Evolutionary conservation across 305 asterid species (phyloP).

Genomic region (Striga hermonthica): DNA sequence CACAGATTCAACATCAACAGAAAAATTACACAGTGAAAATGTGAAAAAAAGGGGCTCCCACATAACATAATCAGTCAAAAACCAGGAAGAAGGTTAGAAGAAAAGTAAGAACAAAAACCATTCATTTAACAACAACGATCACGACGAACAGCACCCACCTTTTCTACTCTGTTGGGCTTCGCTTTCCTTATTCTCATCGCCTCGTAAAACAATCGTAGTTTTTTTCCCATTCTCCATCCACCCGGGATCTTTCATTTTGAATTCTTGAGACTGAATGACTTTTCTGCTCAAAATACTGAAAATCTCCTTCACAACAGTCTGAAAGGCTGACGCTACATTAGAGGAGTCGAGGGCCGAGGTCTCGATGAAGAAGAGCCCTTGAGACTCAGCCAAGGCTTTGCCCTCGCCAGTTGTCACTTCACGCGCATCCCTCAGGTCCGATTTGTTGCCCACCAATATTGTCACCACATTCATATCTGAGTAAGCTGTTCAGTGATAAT

Average conservation of each 20-base stretch:
- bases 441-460: conserved; percentile 80
- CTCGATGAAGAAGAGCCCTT: conserved; percentile 77
- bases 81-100: conserved; percentile 6
- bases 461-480: conserved; percentile 93
- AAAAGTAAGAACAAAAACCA: not conserved
- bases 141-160: conserved; percentile 69
- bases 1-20: conserved; percentile 15
- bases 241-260: conserved; percentile 54
- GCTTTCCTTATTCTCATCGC: conserved; percentile 42
- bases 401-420: conserved; percentile 82
- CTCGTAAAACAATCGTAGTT: conserved; percentile 56
- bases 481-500: conserved; percentile 53
- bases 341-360: conserved; percentile 89
- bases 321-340: conserved; percentile 65
- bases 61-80: not conserved
- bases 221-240: conserved; percentile 60
- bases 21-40: not conserved
- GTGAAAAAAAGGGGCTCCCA: conserved; percentile 3
- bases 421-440: conserved; percentile 81
- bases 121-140: conserved; percentile 24
- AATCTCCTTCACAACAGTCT: conserved; percentile 74
- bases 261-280: conserved; percentile 88
- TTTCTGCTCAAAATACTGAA: conserved; percentile 72
- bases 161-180: conserved; percentile 37
- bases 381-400: conserved; percentile 64